Base-by-base conservation (phyloP, 805 yeast species). In the Yamadazyma nakazawae region DNA sequence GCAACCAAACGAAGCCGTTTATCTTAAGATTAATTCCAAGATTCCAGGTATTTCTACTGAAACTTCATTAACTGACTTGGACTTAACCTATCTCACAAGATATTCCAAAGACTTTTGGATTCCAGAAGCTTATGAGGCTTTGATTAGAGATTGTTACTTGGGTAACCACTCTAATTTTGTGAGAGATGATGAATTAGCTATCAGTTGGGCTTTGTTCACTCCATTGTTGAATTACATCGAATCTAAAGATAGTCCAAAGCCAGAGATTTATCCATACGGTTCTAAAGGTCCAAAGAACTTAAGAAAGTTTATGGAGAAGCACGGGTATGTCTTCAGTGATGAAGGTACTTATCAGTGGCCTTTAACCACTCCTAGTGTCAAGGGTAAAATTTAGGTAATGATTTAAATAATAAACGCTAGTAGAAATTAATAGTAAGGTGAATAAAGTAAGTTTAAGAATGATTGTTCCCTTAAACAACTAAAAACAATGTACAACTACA, bases 111-210 rank as follows among this genome's bases (percentile, higher is more conserved):
- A 88, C 62, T 85, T 88, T 71, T 86, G 94, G 84, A 91, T 94
- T 60, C 98, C 99, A 38, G 97, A 92, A 75, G 98, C 98, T 36
- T 94, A 94, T 68, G 99, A 94, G 74, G 86, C 97, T 1, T 80
- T 94, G 58, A 88, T 94, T 59, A 82, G 95, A 68, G 98, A 94
- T 68, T 87, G 92, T 53, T 69, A 85, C 62, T 78, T 81, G 56
- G 98, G 95, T 47, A 96, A 91, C 68, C 99, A 94, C 71, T 87
- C 98, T 43, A 92, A 92, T 74, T 94, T 94, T 64, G 98, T 94
- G 30, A 85, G 99, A 72, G 97, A 92, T 64, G 99, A 94, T 65
- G 99, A 94, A 74, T 79, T 94, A 62, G 97, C 91, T 47, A 82
- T 85, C 49, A 85, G 95, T 50, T 94, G 99, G 99, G 78, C 77